Percentiles rank a stretch among this genome's conserved stretches.
These are phyloP conservation scores for Wickerhamiella lipophila DNA, from an alignment of 805 yeast genomes.

Conservation along the genomic window DNA sequence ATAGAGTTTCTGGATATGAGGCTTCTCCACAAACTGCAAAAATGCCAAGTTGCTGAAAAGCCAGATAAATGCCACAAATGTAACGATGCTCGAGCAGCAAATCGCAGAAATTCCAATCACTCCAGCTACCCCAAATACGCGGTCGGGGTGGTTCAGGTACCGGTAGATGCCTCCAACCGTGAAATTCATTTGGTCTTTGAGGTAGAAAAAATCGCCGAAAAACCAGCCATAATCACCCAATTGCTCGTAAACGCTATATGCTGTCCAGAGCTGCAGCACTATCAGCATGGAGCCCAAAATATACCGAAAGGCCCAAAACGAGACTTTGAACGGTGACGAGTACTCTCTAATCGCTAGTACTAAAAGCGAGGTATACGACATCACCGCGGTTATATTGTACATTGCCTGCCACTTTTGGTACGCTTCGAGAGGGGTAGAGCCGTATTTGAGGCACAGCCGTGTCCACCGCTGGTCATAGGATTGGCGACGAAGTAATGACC, in stretches of 20 bases:
- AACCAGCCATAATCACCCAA: conserved; percentile 85
- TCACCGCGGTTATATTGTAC: conserved; percentile 39
- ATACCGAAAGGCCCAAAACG: conserved; percentile 37
- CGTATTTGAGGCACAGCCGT: conserved; percentile 48
- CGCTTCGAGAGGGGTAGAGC: conserved; percentile 50
- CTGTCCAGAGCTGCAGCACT: conserved; percentile 54
- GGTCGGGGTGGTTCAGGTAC: conserved; percentile 72
- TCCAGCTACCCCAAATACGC: conserved; percentile 64
- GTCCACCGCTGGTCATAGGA: conserved; percentile 52
- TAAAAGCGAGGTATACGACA: conserved; percentile 45
- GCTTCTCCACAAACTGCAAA: conserved; percentile 60
- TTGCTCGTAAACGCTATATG: conserved; percentile 51
- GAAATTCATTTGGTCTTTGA: conserved; percentile 41
- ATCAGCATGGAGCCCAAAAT: conserved; percentile 47
- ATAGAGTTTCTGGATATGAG: conserved; percentile 64
- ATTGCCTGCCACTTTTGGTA: conserved; percentile 61
- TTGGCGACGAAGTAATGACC: conserved; percentile 44
- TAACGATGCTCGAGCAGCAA: conserved; percentile 37
- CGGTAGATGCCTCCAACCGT: conserved; percentile 73
- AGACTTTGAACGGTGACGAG: conserved; percentile 20
- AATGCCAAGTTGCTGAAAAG: conserved; percentile 51
- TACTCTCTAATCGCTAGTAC: conserved; percentile 27
- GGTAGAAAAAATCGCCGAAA: conserved; percentile 64
- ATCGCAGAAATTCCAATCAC: conserved; percentile 60
- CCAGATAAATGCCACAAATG: conserved; percentile 50